A percentile compares a stretch with the other conserved stretches of the same genome.
phyloP scores from a whole-genome alignment of 2,329 filamentous ascomycete species.

The Fusarium sp. region DNA sequence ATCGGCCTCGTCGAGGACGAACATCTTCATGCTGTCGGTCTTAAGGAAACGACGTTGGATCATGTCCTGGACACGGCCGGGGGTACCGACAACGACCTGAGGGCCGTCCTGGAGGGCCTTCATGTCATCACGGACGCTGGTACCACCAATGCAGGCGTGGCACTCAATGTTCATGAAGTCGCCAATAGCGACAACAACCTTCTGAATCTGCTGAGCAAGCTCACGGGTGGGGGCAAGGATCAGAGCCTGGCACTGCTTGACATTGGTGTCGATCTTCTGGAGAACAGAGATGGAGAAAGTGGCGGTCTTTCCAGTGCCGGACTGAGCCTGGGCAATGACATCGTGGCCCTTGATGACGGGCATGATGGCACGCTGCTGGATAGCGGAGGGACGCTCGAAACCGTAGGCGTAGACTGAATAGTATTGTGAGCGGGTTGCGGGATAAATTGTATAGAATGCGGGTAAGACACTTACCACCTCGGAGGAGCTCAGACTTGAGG shows the following conservation, averaged over 20 bases:
- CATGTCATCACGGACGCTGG: constrained; percentile 98
- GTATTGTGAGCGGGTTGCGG: constrained; percentile 47
- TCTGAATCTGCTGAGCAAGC: constrained; percentile 99
- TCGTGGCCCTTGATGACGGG: constrained; percentile 99
- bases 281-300: constrained; percentile 99
- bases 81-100: constrained; percentile 97
- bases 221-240: constrained; percentile 98
- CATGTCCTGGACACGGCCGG: constrained; percentile 99
- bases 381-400: constrained; percentile 99
- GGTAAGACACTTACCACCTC: constrained; percentile 73
- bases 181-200: constrained; percentile 97
- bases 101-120: constrained; percentile 95
- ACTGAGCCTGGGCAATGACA: constrained; percentile 99
- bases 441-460: constrained; percentile 36
- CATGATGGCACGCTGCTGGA: constrained; percentile 99
- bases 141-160: constrained; percentile 99
- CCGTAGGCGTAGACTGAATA: constrained; percentile 91
- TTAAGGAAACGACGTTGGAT: constrained; percentile 97
- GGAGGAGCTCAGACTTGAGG: constrained; percentile 96
- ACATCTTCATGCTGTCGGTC: constrained; percentile 99
- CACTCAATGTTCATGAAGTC: constrained; percentile 99
- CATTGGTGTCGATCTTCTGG: constrained; percentile 95
- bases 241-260: constrained; percentile 98
- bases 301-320: constrained; percentile 99
- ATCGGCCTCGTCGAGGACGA: constrained; percentile 98